Percentiles rank a stretch among this genome's conserved stretches.
phyloP scores from a whole-genome alignment of 345 rosid species.

The Populus alba region DNA sequence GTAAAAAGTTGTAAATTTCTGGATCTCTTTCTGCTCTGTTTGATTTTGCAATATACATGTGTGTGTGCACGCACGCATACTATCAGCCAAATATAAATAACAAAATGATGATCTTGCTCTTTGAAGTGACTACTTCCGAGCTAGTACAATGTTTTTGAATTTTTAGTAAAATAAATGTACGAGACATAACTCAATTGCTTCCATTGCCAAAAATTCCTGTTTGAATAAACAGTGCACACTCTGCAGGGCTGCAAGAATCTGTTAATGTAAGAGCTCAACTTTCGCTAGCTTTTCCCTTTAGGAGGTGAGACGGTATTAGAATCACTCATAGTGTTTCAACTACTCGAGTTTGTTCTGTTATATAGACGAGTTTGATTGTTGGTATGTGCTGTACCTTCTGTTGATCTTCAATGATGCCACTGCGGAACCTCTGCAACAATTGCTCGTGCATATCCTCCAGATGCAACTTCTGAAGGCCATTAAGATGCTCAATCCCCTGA shows the following conservation, averaged over 20 bases:
- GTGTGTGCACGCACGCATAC: no score
- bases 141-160: no score
- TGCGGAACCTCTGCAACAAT: conserved; percentile 5
- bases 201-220: background rate
- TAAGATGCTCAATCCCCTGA: conserved; percentile 16
- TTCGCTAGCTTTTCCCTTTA: no score
- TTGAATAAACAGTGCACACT: background rate
- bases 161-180: no score
- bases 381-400: conserved; percentile 20
- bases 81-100: no score
- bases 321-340: conserved; percentile 13
- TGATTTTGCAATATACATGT: no score
- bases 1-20: no score
- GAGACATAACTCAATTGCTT: background rate
- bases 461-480: conserved; percentile 21
- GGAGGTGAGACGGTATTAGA: background rate
- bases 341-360: conserved; percentile 12
- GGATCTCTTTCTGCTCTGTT: no score
- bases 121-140: no score
- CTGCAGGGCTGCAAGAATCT: background rate
- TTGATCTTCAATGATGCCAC: background rate
- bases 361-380: conserved; percentile 11
- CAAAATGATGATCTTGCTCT: no score
- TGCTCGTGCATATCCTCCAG: conserved; percentile 25
- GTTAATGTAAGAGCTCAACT: no score